These are phyloP conservation scores for Xylaria bambusicola DNA, from an alignment of 495 filamentous ascomycete genomes.

Conservation along the genomic window DNA sequence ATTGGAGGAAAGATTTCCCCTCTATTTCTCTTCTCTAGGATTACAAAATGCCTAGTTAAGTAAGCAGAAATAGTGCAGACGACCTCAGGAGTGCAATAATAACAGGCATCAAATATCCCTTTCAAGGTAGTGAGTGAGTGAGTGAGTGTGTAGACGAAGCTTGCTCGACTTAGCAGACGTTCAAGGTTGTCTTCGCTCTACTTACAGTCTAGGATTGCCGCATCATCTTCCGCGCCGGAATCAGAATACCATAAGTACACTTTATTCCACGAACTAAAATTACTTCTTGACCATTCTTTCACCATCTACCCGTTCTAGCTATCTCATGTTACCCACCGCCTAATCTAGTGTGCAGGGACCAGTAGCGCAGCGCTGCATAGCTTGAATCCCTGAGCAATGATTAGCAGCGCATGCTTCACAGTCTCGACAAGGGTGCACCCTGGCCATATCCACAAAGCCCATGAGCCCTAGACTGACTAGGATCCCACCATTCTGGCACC, in stretches of 20 bases:
- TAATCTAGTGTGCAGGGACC: neutral
- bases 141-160: no score
- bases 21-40: neutral
- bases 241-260: no score
- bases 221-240: no score
- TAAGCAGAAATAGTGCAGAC: neutral
- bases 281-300: no score
- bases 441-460: slow-evolving; percentile 28
- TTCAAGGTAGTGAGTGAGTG: no score
- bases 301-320: neutral
- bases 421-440: slow-evolving; percentile 32
- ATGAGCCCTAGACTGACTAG: slow-evolving; percentile 25
- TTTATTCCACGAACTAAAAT: no score
- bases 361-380: neutral
- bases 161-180: no score
- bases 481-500: slow-evolving; percentile 25
- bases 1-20: neutral
- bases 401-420: slow-evolving; percentile 38
- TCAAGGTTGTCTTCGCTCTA: no score
- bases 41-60: neutral
- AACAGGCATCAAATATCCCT: no score
- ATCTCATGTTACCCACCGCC: slow-evolving; percentile 6
- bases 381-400: slow-evolving; percentile 35
- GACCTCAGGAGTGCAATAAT: no score
- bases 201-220: no score